Evolutionary conservation across 2,329 filamentous ascomycete genomes (phyloP).

Genomic region (Podosphaera aphanis): DNA sequence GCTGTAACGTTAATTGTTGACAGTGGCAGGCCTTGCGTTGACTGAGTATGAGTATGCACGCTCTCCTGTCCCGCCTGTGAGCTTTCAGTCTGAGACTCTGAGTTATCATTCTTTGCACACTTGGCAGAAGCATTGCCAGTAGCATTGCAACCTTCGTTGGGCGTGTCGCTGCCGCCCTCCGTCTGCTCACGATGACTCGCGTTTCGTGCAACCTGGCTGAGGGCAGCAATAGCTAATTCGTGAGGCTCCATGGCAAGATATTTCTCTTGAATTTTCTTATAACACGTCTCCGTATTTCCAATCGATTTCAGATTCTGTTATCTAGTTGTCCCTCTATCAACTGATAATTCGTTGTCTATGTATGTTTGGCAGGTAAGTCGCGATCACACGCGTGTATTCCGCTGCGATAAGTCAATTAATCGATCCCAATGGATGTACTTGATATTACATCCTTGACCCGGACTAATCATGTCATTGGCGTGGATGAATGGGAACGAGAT

Average conservation of each 20-base stretch:
- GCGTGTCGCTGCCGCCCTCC: slow-evolving; percentile 10
- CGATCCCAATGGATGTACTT: too few species aligned
- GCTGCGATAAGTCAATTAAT: neutral
- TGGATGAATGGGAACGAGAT: neutral
- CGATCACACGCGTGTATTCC: neutral
- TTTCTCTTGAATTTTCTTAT: neutral
- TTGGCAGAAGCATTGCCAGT: neutral
- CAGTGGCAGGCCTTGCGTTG: too few species aligned
- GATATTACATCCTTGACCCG: too few species aligned
- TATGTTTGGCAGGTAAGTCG: neutral
- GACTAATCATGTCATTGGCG: neutral
- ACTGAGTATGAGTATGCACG: too few species aligned
- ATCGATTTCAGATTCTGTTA: neutral
- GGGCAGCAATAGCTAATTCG: slow-evolving; percentile 12
- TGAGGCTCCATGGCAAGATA: slow-evolving; percentile 10
- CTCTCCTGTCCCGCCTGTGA: too few species aligned
- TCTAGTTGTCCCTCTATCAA: neutral
- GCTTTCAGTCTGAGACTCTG: slow-evolving; percentile 26
- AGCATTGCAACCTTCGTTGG: neutral
- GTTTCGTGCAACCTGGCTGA: slow-evolving; percentile 7
- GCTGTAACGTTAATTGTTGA: too few species aligned
- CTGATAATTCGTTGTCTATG: neutral
- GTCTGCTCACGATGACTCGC: slow-evolving; percentile 9
- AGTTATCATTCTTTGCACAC: slow-evolving; percentile 15
- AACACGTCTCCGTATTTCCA: neutral